Conservation (phyloP, 768 basidiomycete species). For the Xerocomus potaroensis region DNA sequence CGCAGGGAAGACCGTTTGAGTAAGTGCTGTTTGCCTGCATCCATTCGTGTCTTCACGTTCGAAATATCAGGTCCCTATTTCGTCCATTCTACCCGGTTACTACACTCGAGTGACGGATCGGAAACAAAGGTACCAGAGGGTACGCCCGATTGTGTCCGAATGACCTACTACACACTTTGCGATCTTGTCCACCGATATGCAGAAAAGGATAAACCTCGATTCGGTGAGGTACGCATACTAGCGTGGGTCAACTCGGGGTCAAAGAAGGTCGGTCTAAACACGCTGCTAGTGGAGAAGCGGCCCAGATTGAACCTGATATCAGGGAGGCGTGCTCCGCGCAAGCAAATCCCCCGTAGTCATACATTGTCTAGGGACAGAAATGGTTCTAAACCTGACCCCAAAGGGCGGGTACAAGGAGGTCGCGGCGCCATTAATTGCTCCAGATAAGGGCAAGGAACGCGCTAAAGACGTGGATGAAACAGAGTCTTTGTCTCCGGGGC, state of each 20-base stretch:
- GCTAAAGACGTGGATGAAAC: conserved; percentile 5
- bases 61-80: conserved; percentile 27
- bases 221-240: conserved; percentile 34
- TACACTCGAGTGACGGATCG: conserved; percentile 9
- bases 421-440: background rate
- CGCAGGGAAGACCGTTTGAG: conserved; percentile 17
- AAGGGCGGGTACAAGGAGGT: conserved; percentile 21
- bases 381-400: conserved; percentile 20
- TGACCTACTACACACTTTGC: conserved; percentile 26
- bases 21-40: conserved; percentile 10
- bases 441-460: conserved; percentile 13
- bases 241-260: conserved; percentile 43
- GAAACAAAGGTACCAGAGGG: conserved; percentile 22
- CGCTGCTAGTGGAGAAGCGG: background rate
- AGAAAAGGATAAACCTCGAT: conserved; percentile 27
- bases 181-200: conserved; percentile 33
- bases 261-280: conserved; percentile 28
- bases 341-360: conserved; percentile 17
- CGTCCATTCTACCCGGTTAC: conserved; percentile 15
- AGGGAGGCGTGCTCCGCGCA: conserved; percentile 27
- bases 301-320: background rate
- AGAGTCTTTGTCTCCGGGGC: conserved; percentile 1
- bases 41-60: conserved; percentile 3
- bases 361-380: conserved; percentile 26
- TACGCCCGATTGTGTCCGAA: conserved; percentile 19